Conservation (phyloP, 2,329 filamentous ascomycete species). For the Podosphaera fusca region DNA sequence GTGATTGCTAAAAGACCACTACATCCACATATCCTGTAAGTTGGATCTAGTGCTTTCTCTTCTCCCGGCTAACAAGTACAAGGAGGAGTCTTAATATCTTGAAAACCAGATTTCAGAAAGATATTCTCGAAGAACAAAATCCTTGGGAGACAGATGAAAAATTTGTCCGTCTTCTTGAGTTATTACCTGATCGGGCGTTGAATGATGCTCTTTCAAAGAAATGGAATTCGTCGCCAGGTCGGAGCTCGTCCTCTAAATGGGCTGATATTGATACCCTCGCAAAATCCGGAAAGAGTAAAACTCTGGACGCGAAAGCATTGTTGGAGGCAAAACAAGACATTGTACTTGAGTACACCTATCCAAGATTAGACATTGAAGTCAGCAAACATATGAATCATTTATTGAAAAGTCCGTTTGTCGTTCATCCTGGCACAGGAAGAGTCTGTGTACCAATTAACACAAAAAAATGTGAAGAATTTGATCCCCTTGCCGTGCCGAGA, state of each 20-base stretch:
- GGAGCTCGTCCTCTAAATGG: conserved; percentile 68
- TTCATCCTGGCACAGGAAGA: conserved; percentile 81
- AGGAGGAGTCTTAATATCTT: conserved; percentile 70
- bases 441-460: conserved; percentile 91
- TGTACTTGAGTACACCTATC: conserved; percentile 92
- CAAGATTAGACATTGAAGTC: conserved; percentile 86
- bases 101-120: conserved; percentile 59
- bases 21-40: conserved; percentile 65
- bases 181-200: conserved; percentile 61
- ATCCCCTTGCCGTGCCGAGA: conserved; percentile 73
- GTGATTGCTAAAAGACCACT: conserved; percentile 67
- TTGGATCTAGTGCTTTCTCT: conserved; percentile 2
- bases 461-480: conserved; percentile 51
- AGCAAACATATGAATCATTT: conserved; percentile 96
- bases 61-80: conserved; percentile 2
- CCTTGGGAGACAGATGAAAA: conserved; percentile 54
- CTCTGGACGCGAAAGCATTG: conserved; percentile 49
- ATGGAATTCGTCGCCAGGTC: conserved; percentile 65
- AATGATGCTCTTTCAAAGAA: conserved; percentile 65
- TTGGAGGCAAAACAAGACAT: conserved; percentile 88
- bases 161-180: conserved; percentile 53
- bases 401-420: conserved; percentile 88
- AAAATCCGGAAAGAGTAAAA: conserved; percentile 47
- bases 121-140: conserved; percentile 66
- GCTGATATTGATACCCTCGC: conserved; percentile 76